These are phyloP conservation scores for Vigna unguiculata DNA, from an alignment of 306 rosid genomes.

Conservation along the genomic window DNA sequence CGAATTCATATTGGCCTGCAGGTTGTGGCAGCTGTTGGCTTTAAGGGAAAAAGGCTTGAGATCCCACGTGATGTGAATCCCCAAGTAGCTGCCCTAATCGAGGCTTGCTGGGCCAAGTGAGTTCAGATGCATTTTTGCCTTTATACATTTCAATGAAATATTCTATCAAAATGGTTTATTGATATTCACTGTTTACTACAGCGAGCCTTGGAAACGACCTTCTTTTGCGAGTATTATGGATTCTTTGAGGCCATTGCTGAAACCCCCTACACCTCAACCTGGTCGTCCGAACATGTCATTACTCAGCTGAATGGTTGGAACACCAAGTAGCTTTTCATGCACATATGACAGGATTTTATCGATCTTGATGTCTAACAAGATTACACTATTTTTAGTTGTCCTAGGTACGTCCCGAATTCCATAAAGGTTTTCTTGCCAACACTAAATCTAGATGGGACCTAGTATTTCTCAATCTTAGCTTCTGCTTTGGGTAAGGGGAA, in stretches of 20 bases:
- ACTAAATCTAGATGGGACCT: conserved; percentile 31
- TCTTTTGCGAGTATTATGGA: conserved; percentile 90
- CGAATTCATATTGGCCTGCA: conserved; percentile 44
- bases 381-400: conserved; percentile 52
- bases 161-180: conserved; percentile 21
- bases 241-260: conserved; percentile 79
- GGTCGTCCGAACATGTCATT: conserved; percentile 63
- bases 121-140: conserved; percentile 43
- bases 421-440: conserved; percentile 21
- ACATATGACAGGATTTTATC: conserved; percentile 66
- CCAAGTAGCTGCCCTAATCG: conserved; percentile 79
- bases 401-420: conserved; percentile 56
- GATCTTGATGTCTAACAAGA: conserved; percentile 62
- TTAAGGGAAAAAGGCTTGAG: conserved; percentile 85
- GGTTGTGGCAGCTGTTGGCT: conserved; percentile 99
- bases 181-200: conserved; percentile 56
- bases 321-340: conserved; percentile 58
- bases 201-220: conserved; percentile 98
- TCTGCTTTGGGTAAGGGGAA: conserved; percentile 15
- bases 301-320: conserved; percentile 60
- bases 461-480: conserved; percentile 4
- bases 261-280: conserved; percentile 74
- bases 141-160: conserved; percentile 1
- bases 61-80: conserved; percentile 88
- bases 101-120: conserved; percentile 97